A percentile compares a stretch with the other conserved stretches of the same genome.
Conservation (phyloP, 2,329 filamentous ascomycete species). For the Septoria petroselini region DNA sequence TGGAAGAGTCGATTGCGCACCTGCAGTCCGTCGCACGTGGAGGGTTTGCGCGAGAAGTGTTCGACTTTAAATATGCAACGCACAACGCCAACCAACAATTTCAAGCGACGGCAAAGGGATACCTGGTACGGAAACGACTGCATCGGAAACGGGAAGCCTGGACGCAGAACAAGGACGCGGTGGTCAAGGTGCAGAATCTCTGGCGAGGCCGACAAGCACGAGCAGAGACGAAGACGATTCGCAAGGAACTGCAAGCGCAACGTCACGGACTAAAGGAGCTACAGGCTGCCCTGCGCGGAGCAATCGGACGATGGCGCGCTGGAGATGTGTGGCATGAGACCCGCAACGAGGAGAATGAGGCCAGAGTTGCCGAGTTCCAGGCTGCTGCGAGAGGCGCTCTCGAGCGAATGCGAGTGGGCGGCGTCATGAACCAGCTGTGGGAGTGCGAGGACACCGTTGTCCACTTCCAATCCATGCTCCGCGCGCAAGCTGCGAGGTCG, state of each 20-base stretch:
- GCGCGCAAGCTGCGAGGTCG: conserved; percentile 43
- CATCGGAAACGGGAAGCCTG: conserved; percentile 63
- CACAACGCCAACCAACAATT: conserved; percentile 72
- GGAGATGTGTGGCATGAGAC: conserved; percentile 48
- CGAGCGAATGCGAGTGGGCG: conserved; percentile 69
- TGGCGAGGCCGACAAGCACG: conserved; percentile 63
- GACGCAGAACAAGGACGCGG: conserved; percentile 64
- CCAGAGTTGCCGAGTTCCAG: conserved; percentile 40
- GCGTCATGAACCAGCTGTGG: conserved; percentile 86
- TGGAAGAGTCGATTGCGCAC: conserved; percentile 72
- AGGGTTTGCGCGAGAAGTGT: conserved; percentile 80
- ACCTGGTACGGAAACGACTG: conserved; percentile 65
- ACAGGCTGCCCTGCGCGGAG: conserved; percentile 48
- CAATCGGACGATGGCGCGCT: conserved; percentile 54
- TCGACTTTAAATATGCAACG: conserved; percentile 80
- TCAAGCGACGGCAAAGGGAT: conserved; percentile 75
- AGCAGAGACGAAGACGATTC: conserved; percentile 47
- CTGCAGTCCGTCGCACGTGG: conserved; percentile 84
- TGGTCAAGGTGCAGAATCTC: conserved; percentile 79
- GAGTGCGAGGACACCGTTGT: conserved; percentile 72
- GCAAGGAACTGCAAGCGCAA: conserved; percentile 45
- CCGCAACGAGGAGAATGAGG: conserved; percentile 37
- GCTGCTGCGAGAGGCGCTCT: conserved; percentile 64
- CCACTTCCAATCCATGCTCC: conserved; percentile 73
- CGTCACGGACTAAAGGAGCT: conserved; percentile 47